A percentile compares a stretch with the other conserved stretches of the same genome.
Conservation (phyloP, 129 eudicot species). For the Glebionis coronaria region DNA sequence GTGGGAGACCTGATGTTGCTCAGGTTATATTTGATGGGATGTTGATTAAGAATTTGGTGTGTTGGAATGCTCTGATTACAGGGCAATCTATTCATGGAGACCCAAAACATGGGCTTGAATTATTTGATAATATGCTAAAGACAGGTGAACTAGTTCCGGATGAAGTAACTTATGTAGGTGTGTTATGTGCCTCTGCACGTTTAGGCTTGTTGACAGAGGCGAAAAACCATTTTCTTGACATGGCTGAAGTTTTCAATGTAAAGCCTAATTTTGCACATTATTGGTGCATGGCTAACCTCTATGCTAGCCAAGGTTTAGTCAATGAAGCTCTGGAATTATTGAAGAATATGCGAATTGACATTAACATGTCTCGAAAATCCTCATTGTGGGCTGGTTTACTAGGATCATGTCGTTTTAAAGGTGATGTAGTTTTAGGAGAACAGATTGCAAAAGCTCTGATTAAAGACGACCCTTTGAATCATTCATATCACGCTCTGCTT, state of each 20-base stretch:
- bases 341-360: constrained; percentile 43
- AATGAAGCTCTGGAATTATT: constrained; percentile 54
- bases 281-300: constrained; percentile 95
- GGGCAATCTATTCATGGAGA: constrained; percentile 78
- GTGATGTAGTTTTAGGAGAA: constrained; percentile 55
- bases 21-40: constrained; percentile 52
- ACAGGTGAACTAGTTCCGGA: constrained; percentile 40
- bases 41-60: constrained; percentile 51
- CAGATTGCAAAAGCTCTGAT: constrained; percentile 59
- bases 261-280: constrained; percentile 77
- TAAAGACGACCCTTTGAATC: constrained; percentile 54
- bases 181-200: constrained; percentile 86
- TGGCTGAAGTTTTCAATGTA: constrained; percentile 46
- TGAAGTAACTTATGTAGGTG: constrained; percentile 68
- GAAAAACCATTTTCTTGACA: constrained; percentile 53
- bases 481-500: constrained; percentile 48
- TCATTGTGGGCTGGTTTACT: constrained; percentile 61
- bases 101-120: constrained; percentile 60
- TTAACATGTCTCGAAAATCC: constrained; percentile 40
- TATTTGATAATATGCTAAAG: constrained; percentile 47
- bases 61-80: constrained; percentile 88
- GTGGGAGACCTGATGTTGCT: constrained; percentile 55
- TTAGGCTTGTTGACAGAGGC: constrained; percentile 53
- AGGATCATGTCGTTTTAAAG: constrained; percentile 63
- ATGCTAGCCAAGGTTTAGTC: constrained; percentile 58